Evolutionary conservation across 768 basidiomycete genomes (phyloP), one percentile per base, ranked within the genome.

Genomic region (Podaxis pistillaris): DNA sequence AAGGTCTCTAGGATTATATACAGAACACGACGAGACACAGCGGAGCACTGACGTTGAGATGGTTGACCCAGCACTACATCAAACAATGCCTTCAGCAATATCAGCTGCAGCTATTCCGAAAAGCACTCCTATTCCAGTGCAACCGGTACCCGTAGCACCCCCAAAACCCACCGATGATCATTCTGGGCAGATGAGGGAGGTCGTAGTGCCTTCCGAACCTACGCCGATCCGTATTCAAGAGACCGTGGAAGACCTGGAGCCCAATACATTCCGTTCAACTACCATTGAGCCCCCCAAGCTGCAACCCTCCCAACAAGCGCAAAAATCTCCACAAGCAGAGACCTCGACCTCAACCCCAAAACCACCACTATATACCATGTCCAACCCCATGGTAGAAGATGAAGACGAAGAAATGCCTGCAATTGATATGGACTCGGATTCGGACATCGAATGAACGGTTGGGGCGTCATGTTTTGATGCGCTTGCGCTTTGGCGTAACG

Each of bases 371-470:
- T 47, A 44, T 19, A 53, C 17, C 11, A n/a, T 24, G 37, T 40
- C 40, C 19, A 71, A 46, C 24, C 52, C 52, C 15, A 6, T 44
- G 6, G 38, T 40, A 36, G 79, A 86, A 3, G 88, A 91, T 13
- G 82, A 82, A n/a, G 88, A 90, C 65, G 87, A 88, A 64, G 84
- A 85, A 51, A 86, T 95, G 79, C 93, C 93, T 2, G 69, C 78
- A 11, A 93, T 95, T 40, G 83, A 93, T 70, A 76, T 92, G 78
- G 86, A 81, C 44, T 93, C 92, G 1, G 92, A 94, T 72, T 90
- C 91, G 3, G 93, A 93, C 46, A 76, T 76, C 36, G 83, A 83
- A 37, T 77, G 69, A 63, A 38, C 36, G 28, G 38, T 46, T 44
- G 13, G 36, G 52, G 17, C 17, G 28, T 52, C 19, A 62, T 53